phyloP scores from a whole-genome alignment of 345 rosid genomes.

The Syzygium aqueum region DNA sequence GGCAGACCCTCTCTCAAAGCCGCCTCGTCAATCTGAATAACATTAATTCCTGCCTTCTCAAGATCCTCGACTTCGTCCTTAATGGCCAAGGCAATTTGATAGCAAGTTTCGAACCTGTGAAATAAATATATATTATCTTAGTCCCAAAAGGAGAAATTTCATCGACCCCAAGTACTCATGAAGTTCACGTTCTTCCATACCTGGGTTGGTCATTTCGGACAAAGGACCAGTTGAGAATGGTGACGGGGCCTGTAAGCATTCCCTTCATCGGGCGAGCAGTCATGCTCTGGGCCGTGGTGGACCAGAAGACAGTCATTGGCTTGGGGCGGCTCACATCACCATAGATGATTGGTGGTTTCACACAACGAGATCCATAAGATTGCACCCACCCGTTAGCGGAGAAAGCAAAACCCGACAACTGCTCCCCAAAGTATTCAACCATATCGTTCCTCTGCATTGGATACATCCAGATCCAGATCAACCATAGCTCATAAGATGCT shows the following conservation, averaged over 20 bases:
- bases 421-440: constrained; percentile 99
- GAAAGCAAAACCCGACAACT: constrained; percentile 90
- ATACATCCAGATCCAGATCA: background rate
- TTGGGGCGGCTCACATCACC: constrained; percentile 99
- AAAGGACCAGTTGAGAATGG: constrained; percentile 98
- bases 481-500: background rate
- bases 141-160: background rate
- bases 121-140: background rate
- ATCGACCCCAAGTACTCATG: background rate
- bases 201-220: constrained; percentile 97
- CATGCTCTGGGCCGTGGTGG: constrained; percentile 90
- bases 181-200: constrained; percentile 16
- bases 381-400: constrained; percentile 97
- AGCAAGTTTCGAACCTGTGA: constrained; percentile 79
- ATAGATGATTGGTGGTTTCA: constrained; percentile 97
- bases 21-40: constrained; percentile 97
- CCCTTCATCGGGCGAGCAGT: constrained; percentile 98
- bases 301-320: constrained; percentile 99
- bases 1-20: constrained; percentile 98
- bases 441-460: constrained; percentile 85
- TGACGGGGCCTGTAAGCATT: constrained; percentile 99
- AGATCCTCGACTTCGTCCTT: constrained; percentile 99
- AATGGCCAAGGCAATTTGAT: constrained; percentile 97
- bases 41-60: constrained; percentile 79
- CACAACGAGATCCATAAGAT: constrained; percentile 97